Base-by-base conservation (phyloP, 176 grass and related monocot species). In the Cenchrus purpureus region DNA sequence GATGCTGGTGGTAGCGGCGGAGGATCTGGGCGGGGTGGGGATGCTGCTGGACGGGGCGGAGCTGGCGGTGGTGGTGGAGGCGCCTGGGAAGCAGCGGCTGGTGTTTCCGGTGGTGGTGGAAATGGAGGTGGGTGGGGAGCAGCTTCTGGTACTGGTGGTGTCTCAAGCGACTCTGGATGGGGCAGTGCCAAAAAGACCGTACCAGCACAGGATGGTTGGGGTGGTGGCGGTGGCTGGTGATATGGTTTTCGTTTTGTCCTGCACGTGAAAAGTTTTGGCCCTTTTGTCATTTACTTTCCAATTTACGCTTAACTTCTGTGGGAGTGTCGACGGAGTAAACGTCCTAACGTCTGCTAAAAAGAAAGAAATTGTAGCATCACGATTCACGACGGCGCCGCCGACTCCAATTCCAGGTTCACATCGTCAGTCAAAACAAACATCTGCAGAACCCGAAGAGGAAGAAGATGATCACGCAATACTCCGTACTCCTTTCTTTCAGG, bases 131-230 rank as follows among this genome's bases (percentile, higher is more conserved):
- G 37, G 37, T 40, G 37, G 37, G 37, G 37, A 40, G 37, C 37
- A 40, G 37, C 37, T 40, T 40, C 37, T 40, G 37, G 37, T 40
- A 40, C 37, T 73, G 75, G 49, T 42, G 75, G 56, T 66, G 71
- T 50, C 12, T 46, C 71, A 14, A 51, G 81, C 0, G 78, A 85
- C 58, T 17, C 78, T 53, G 90, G 80, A 67, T 89, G 82, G 90
- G 87, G 82, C 74, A 66, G 83, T 4, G 66, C 65, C 49, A 83
- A 92, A 62, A 95, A 86, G 83, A 14, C 10, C 7, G 93, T 90
- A 17, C 68, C 87, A 19, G 44, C 90, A 71, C 85, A 90, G 48
- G 84, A 88, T 13, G 87, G 84, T 43, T 82, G 82, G 17, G 78
- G 74, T 44, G 37, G 74, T 5, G 79, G 86, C 8, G 57, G 92